Percentiles rank a stretch among this genome's conserved stretches.
Conservation (phyloP, 2,329 filamentous ascomycete genomes). For the Alternaria hordeiaustralica region DNA sequence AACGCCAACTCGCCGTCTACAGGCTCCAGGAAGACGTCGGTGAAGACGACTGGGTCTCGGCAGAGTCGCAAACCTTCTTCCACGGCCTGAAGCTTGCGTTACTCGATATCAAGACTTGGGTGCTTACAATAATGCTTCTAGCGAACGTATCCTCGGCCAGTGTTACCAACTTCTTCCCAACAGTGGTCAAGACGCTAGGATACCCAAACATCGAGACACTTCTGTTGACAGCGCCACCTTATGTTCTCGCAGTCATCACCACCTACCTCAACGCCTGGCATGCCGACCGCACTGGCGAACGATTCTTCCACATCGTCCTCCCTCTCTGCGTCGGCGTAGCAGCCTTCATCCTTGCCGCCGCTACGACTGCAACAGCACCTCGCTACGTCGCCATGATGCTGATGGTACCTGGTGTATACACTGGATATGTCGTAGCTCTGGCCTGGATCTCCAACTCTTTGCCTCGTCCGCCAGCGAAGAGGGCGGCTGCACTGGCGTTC, state of each 20-base stretch:
- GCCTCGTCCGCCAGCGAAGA: slow-evolving; percentile 76
- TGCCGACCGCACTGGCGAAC: slow-evolving; percentile 73
- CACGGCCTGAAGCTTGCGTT: slow-evolving; percentile 50
- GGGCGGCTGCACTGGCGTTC: slow-evolving; percentile 73
- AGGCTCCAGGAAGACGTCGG: slow-evolving; percentile 49
- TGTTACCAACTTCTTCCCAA: slow-evolving; percentile 64
- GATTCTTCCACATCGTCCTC: slow-evolving; percentile 70
- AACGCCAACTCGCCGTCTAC: slow-evolving; percentile 48
- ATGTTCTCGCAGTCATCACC: slow-evolving; percentile 62
- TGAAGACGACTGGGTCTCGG: slow-evolving; percentile 49
- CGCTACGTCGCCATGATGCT: slow-evolving; percentile 76
- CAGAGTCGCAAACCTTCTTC: slow-evolving; percentile 47
- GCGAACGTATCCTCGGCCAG: slow-evolving; percentile 50
- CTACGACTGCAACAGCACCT: slow-evolving; percentile 65
- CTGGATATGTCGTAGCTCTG: slow-evolving; percentile 66
- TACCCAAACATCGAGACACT: slow-evolving; percentile 63
- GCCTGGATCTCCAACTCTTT: slow-evolving; percentile 80
- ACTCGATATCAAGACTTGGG: slow-evolving; percentile 50
- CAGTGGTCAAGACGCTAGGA: slow-evolving; percentile 66
- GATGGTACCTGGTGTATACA: slow-evolving; percentile 69
- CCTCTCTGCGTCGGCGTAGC: slow-evolving; percentile 68
- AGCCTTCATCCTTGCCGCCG: slow-evolving; percentile 72
- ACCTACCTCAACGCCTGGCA: slow-evolving; percentile 72
- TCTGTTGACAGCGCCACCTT: slow-evolving; percentile 51
- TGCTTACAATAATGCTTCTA: slow-evolving; percentile 49